A percentile compares a stretch with the other conserved stretches of the same genome.
Conservation (phyloP, 1,284 basidiomycete genomes). For the Naganishia sp. region DNA sequence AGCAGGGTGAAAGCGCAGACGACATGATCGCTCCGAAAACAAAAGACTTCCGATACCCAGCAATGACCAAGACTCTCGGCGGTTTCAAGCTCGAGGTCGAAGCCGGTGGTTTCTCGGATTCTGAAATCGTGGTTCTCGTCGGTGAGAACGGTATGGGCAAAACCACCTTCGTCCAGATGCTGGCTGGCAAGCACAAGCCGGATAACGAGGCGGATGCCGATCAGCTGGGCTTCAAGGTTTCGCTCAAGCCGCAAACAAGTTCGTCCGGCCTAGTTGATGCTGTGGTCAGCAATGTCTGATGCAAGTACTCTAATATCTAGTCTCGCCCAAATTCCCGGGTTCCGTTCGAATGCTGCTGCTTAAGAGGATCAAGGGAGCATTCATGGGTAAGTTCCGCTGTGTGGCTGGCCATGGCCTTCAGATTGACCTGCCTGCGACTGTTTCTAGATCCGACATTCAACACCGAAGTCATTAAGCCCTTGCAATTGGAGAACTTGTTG, state of each 20-base stretch:
- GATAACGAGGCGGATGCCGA: constrained; percentile 76
- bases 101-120: constrained; percentile 84
- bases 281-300: background rate
- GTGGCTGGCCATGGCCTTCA: background rate
- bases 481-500: constrained; percentile 84
- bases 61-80: constrained; percentile 94
- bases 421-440: constrained; percentile 18
- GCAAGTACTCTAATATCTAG: constrained; percentile 48
- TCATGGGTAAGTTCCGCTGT: constrained; percentile 65
- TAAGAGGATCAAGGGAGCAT: constrained; percentile 88
- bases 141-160: constrained; percentile 98
- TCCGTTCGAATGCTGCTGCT: constrained; percentile 87
- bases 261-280: constrained; percentile 29
- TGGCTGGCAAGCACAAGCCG: constrained; percentile 81
- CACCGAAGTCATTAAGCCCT: constrained; percentile 92
- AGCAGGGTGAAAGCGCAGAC: constrained; percentile 91
- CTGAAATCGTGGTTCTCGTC: constrained; percentile 95
- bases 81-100: constrained; percentile 89
- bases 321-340: constrained; percentile 92
- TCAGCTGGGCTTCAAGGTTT: constrained; percentile 70
- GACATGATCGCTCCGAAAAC: constrained; percentile 81
- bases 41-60: constrained; percentile 80
- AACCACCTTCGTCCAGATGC: constrained; percentile 90
- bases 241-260: constrained; percentile 81
- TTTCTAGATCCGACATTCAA: constrained; percentile 81